These are phyloP conservation scores for Mollisia scopiformis DNA, from an alignment of 2,329 filamentous ascomycete species.

Conservation along the genomic window DNA sequence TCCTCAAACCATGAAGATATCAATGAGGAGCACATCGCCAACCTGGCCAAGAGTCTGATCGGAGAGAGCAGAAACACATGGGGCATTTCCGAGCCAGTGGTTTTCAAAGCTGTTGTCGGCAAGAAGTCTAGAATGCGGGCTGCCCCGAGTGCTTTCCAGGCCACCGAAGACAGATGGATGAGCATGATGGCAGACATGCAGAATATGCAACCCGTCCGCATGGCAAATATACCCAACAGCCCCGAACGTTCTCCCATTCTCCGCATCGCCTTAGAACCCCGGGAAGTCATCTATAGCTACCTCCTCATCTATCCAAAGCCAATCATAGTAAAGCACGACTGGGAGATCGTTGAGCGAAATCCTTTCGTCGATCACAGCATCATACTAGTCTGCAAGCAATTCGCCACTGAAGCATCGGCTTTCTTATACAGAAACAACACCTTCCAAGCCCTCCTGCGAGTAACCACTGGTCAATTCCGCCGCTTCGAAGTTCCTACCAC, in stretches of 20 bases:
- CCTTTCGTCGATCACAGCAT: slow-evolving; percentile 14
- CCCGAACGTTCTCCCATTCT: slow-evolving; percentile 23
- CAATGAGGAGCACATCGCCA: slow-evolving; percentile 12
- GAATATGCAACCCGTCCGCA: neutral
- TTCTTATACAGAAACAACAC: slow-evolving; percentile 32
- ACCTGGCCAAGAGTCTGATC: slow-evolving; percentile 2
- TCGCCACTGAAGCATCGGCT: slow-evolving; percentile 23
- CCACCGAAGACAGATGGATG: slow-evolving; percentile 2
- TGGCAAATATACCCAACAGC: slow-evolving; percentile 13
- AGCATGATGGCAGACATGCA: slow-evolving; percentile 13
- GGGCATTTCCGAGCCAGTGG: slow-evolving; percentile 7
- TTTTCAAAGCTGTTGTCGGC: slow-evolving; percentile 8
- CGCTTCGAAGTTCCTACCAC: neutral
- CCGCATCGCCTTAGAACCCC: slow-evolving; percentile 27
- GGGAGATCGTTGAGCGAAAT: slow-evolving; percentile 23
- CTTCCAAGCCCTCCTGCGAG: slow-evolving; percentile 28
- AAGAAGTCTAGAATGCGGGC: slow-evolving; percentile 1
- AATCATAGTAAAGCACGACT: slow-evolving; percentile 31
- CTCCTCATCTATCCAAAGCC: slow-evolving; percentile 23
- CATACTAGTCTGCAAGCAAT: slow-evolving; percentile 28
- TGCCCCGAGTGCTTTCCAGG: neutral
- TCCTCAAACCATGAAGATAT: slow-evolving; percentile 4
- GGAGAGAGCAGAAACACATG: slow-evolving; percentile 15
- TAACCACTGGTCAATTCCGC: neutral
- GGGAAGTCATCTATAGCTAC: slow-evolving; percentile 30